Conservation (phyloP, 768 basidiomycete genomes). For the Daedaleopsis nitida region DNA sequence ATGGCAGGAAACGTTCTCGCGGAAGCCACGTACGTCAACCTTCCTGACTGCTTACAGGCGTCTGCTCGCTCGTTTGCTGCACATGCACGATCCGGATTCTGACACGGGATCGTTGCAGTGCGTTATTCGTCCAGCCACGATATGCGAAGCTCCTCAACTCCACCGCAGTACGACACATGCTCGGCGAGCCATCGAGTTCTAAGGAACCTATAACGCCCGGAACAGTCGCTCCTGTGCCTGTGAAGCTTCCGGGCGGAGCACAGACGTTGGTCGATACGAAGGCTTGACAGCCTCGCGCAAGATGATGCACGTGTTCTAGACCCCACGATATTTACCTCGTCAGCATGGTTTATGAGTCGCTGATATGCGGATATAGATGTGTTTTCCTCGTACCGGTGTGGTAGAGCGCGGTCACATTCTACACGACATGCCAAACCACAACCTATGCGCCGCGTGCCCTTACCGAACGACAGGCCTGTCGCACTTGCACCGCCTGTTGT, state of each 20-base stretch:
- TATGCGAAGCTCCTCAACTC: conserved; percentile 79
- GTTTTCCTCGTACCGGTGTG: too few species aligned
- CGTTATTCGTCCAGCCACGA: conserved; percentile 85
- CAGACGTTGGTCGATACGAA: conserved; percentile 15
- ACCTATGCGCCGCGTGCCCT: too few species aligned
- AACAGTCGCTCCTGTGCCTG: conserved; percentile 25
- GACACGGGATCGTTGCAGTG: conserved; percentile 45
- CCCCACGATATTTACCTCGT: too few species aligned
- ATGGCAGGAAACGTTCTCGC: conserved; percentile 81
- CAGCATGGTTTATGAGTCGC: too few species aligned
- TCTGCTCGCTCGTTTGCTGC: neutral
- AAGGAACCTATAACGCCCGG: conserved; percentile 25
- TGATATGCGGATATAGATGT: too few species aligned
- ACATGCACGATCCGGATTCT: neutral
- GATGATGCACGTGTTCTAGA: too few species aligned
- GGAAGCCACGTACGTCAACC: conserved; percentile 69
- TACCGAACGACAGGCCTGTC: too few species aligned
- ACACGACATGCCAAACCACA: too few species aligned
- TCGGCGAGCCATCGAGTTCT: conserved; percentile 55
- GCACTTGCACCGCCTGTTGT: too few species aligned
- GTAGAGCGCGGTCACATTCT: too few species aligned
- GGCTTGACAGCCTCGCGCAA: neutral
- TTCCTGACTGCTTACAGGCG: neutral
- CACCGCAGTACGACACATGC: conserved; percentile 56
- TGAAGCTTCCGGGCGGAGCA: conserved; percentile 21